Evolutionary conservation across 257 asterid genomes (phyloP).

Genomic region (Buddleja alternifolia): DNA sequence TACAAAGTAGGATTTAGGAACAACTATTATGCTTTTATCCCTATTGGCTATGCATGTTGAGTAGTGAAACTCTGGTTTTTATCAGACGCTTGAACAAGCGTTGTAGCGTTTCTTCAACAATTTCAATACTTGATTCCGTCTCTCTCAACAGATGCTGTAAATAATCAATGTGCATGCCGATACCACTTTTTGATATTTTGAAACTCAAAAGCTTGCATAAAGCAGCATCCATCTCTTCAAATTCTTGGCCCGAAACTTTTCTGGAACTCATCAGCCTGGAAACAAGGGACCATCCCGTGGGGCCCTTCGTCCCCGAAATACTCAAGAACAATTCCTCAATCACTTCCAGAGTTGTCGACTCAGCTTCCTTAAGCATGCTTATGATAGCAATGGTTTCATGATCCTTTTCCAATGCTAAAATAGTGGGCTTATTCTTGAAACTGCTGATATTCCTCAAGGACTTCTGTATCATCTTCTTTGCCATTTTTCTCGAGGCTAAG

Average conservation of each 20-base stretch:
- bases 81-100: constrained; percentile 44
- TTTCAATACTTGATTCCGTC: constrained; percentile 30
- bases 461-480: constrained; percentile 38
- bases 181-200: constrained; percentile 10
- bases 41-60: constrained; percentile 42
- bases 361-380: constrained; percentile 43
- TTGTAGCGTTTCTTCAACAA: constrained; percentile 37
- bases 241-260: constrained; percentile 9
- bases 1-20: background rate
- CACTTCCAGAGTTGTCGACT: constrained; percentile 34
- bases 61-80: constrained; percentile 43
- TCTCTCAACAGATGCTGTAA: constrained; percentile 30
- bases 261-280: constrained; percentile 35
- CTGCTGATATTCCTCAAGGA: constrained; percentile 25
- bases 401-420: constrained; percentile 27
- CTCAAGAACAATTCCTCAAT: constrained; percentile 37
- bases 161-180: constrained; percentile 20
- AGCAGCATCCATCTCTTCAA: constrained; percentile 32
- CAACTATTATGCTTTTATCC: background rate
- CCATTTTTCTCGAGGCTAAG: constrained; percentile 20
- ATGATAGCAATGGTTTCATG: constrained; percentile 36
- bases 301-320: constrained; percentile 28
- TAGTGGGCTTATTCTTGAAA: constrained; percentile 21
- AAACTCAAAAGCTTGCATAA: constrained; percentile 33
- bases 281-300: constrained; percentile 36